Evolutionary conservation across 2,329 filamentous ascomycete genomes (phyloP), one percentile per base, ranked within the genome.

Genomic region (Neopestalotiopsis sp.): DNA sequence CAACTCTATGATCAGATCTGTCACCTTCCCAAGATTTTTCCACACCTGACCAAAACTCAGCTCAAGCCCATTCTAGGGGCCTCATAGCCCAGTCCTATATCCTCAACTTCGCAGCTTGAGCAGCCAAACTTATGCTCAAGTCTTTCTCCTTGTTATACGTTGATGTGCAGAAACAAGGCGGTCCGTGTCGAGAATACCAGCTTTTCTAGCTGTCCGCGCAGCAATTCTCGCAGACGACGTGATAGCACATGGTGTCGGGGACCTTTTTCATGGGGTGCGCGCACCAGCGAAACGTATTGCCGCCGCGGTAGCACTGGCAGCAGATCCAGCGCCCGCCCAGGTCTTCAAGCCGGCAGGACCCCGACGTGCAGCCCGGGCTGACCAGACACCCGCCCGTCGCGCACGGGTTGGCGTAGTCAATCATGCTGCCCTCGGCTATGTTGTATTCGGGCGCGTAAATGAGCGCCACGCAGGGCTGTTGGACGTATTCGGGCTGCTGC

Each of bases 171-270:
- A 45, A 6, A 49, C 5, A 5, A n/a, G n/a, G 42, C 5, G 13
- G 42, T 5, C 42, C 42, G 42, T 14, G 42, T 6, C 5, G 45
- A 20, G 45, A 9, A 5, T n/a, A n/a, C 10, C 34, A 38, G 5
- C 34, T 38, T n/a, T 17, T 10, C 28, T 53, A 61, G 65, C 34
- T 58, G 68, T 86, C 82, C 12, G 79, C 70, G 59, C 76, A 78
- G 70, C 86, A 88, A 3, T 72, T 73, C 53, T 78, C 75, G 73
- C 86, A 88, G 65, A 86, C 81, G n/a, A 78, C 76, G 69, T 88
- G 86, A 70, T 86, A 86, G 75, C 86, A 88, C 59, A 87, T 83
- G 1, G 83, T 84, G 70, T 87, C 82, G 10, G 85, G 83, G 70
- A 83, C 82, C 13, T 79, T 80, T 66, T 78, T 79, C 80, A 83